A percentile compares a stretch with the other conserved stretches of the same genome.
phyloP scores from a whole-genome alignment of 257 asterid genomes.

The Nicotiana obtusifolia region DNA sequence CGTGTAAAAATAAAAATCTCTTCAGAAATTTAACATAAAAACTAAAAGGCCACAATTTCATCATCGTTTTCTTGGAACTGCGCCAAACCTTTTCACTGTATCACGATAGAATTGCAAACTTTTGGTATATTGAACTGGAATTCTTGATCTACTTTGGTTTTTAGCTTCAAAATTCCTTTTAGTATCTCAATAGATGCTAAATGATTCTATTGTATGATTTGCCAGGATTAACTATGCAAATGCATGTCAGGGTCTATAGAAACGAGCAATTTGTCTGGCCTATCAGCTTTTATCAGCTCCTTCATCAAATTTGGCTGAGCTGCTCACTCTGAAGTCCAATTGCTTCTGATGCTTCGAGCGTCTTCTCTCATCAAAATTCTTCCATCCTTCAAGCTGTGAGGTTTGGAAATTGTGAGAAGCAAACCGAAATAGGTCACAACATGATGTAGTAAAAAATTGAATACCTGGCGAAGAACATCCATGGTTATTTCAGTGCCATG shows the following conservation, averaged over 20 bases:
- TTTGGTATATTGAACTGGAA: background rate
- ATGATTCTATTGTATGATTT: background rate
- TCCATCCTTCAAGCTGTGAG: slow-evolving; percentile 86
- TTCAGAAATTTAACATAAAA: no score
- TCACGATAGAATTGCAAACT: background rate
- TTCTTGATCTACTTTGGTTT: background rate
- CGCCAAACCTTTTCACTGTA: no score
- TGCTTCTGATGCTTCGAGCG: slow-evolving; percentile 83
- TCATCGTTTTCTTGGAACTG: no score
- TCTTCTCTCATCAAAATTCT: slow-evolving; percentile 75
- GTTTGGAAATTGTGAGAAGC: background rate
- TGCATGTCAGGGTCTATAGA: background rate
- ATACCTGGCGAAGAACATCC: slow-evolving; percentile 74
- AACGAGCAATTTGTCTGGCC: background rate
- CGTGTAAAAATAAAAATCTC: no score
- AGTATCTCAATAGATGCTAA: background rate
- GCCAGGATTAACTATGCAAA: background rate
- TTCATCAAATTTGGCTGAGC: slow-evolving; percentile 79
- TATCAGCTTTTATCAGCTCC: slow-evolving; percentile 82
- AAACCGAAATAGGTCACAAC: background rate
- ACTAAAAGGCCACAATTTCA: no score
- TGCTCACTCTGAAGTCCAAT: slow-evolving; percentile 68
- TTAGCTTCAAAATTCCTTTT: background rate
- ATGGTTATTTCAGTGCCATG: slow-evolving; percentile 81
- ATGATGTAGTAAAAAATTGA: background rate